These are phyloP conservation scores for Trametes maxima DNA, from an alignment of 768 basidiomycete species.

Conservation along the genomic window DNA sequence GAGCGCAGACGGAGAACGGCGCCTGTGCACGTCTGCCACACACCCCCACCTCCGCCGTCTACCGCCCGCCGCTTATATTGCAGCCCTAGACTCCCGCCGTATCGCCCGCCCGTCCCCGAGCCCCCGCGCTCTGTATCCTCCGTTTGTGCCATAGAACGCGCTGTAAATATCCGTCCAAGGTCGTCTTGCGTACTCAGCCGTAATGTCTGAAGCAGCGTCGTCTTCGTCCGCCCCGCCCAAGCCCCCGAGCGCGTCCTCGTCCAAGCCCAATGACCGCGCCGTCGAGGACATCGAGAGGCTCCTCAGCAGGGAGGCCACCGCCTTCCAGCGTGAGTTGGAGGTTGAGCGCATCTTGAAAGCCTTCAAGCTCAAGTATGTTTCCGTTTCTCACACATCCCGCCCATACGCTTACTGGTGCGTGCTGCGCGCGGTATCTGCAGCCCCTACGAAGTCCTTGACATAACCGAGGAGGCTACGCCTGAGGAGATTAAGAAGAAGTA, in stretches of 20 bases:
- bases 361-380: conserved; percentile 91
- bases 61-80: not conserved
- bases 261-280: conserved; percentile 20
- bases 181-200: conserved; percentile 16
- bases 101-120: not conserved
- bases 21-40: conserved; percentile 15
- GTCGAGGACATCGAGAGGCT: conserved; percentile 78
- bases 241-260: conserved; percentile 11
- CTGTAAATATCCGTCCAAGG: conserved; percentile 13
- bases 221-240: conserved; percentile 24
- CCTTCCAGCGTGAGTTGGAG: conserved; percentile 85
- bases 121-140: not conserved
- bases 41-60: conserved; percentile 11
- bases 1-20: not conserved
- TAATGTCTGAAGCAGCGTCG: conserved; percentile 28
- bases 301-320: conserved; percentile 77
- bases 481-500: conserved; percentile 92
- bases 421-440: conserved; percentile 42
- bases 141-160: conserved; percentile 3
- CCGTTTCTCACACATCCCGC: not conserved
- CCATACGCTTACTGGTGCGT: not conserved
- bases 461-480: conserved; percentile 67
- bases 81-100: not conserved
- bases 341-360: conserved; percentile 91
- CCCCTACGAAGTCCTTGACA: conserved; percentile 92